Evolutionary conservation across 129 eudicot genomes (phyloP), one percentile per base, ranked within the genome.

Genomic region (Mikania micrantha): DNA sequence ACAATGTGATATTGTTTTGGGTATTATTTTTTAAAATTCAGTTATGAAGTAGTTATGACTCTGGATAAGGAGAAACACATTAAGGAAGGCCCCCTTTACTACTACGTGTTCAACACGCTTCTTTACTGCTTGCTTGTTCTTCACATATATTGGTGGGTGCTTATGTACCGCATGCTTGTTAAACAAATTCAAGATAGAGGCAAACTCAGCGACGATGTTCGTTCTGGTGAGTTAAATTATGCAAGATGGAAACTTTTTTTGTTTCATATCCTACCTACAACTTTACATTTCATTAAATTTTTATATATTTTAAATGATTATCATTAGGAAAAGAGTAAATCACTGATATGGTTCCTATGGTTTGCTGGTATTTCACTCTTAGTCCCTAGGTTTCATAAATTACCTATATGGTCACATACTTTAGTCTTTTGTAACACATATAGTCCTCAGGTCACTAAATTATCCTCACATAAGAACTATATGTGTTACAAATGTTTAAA

Each of bases 111-210:
- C 83, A 91, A 91, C 81, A 64, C 87, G 35, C 94, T 91, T 66
- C 97, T 91, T 60, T 91, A 45, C 74, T 85, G 90, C 74, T 78
- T 91, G 80, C 97, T 91, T 42, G 94, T 91, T 65, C 96, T 91
- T 72, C 93, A 91, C 72, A 67, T 91, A 39, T 91, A 91, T 57
- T 91, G 97, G 97, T 91, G 97, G 97, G 88, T 91, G 74, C 75
- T 91, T 74, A 91, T 91, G 85, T 88, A 83, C 53, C 85, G 96
- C 67, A 91, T 91, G 97, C 96, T 91, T 52, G 96, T 91, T 63
- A 88, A 88, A 85, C 97, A 91, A 82, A 85, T 91, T 72, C 83
- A 91, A 88, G 84, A 79, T 69, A 79, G 88, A 77, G 97, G 97
- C 66, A 78, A 74, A 57, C 80, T 91, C 57, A 88, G 96, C 52